Percentiles rank a stretch among this genome's conserved stretches.
phyloP scores from a whole-genome alignment of 768 basidiomycete genomes.

The Inosperma sp. region DNA sequence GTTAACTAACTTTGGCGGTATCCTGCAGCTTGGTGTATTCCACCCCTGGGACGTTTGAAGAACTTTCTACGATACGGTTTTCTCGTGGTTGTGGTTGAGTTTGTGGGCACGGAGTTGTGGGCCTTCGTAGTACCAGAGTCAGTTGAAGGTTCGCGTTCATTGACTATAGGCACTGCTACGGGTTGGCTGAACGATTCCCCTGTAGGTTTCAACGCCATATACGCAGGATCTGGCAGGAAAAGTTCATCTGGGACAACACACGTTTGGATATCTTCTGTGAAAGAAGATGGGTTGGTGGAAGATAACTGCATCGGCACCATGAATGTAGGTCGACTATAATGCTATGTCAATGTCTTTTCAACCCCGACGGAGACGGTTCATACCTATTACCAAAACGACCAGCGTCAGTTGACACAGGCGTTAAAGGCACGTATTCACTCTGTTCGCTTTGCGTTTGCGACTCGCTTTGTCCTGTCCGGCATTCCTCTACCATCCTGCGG shows the following conservation, averaged over 20 bases:
- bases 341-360: neutral
- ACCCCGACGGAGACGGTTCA: neutral
- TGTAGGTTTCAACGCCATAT: no score
- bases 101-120: no score
- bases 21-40: neutral
- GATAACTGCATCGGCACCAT: neutral
- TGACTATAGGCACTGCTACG: no score
- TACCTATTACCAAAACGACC: neutral
- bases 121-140: no score
- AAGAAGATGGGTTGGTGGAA: neutral
- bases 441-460: slow-evolving; percentile 11
- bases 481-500: slow-evolving; percentile 26
- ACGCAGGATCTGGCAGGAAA: no score
- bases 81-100: no score
- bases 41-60: neutral
- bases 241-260: slow-evolving; percentile 29
- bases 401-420: slow-evolving; percentile 18
- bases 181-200: no score
- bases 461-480: slow-evolving; percentile 1
- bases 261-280: slow-evolving; percentile 29
- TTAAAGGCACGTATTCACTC: slow-evolving; percentile 15
- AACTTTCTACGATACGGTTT: neutral
- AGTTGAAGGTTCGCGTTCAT: no score
- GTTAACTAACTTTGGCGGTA: no score
- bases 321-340: neutral